Evolutionary conservation across 305 asterid species (phyloP).

Genomic region (Coffea humblotiana): DNA sequence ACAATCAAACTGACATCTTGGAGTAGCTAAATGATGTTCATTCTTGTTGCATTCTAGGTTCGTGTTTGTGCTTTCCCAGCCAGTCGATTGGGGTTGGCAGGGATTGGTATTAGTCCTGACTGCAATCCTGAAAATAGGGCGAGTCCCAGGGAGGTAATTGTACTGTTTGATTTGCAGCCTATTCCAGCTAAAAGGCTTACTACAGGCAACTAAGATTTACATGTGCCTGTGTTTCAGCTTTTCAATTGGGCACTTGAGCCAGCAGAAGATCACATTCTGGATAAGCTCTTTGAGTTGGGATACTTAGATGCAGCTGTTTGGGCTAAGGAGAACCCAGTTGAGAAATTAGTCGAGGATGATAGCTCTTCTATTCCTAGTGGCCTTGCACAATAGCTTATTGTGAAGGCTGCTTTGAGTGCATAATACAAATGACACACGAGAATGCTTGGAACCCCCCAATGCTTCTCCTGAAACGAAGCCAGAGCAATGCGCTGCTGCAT

Average conservation of each 20-base stretch:
- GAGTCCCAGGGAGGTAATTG: conserved; percentile 67
- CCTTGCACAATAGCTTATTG: conserved; percentile 17
- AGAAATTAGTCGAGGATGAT: conserved; percentile 51
- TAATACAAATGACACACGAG: not conserved
- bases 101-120: conserved; percentile 92
- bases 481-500: not conserved
- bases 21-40: conserved; percentile 4
- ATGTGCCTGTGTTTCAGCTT: conserved; percentile 46
- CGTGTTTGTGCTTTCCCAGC: conserved; percentile 96
- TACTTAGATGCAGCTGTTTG: conserved; percentile 78
- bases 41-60: conserved; percentile 48
- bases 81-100: conserved; percentile 64
- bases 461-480: not conserved
- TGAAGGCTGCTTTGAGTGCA: not conserved
- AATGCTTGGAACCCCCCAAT: not conserved
- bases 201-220: not conserved
- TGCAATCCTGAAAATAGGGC: conserved; percentile 88
- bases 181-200: not conserved
- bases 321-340: conserved; percentile 76
- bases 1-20: not conserved
- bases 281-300: conserved; percentile 74
- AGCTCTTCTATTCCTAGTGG: conserved; percentile 29
- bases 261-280: conserved; percentile 80
- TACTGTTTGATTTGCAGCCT: not conserved
- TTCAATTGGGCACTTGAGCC: conserved; percentile 98